Percentiles rank a stretch among this genome's conserved stretches.
Conservation (phyloP, 257 asterid genomes). For the Solanum tarijense region DNA sequence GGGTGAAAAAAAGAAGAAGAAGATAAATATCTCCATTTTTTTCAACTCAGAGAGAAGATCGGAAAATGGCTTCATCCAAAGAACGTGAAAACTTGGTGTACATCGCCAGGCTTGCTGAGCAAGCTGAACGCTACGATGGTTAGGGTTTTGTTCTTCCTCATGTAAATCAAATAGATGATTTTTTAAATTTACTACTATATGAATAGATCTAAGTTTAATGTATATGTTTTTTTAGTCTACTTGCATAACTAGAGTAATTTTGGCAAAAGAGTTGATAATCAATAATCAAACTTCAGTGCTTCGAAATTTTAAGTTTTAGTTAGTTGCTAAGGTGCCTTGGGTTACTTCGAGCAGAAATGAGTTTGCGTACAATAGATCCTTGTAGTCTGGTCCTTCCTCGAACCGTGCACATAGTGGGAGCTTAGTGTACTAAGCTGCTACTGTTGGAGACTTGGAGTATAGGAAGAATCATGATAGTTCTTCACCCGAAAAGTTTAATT, state of each 20-base stretch:
- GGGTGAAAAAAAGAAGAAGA: neutral
- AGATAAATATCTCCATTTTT: neutral
- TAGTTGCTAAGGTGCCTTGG: neutral
- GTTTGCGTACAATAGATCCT: neutral
- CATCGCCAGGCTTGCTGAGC: conserved; percentile 49
- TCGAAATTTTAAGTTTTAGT: neutral
- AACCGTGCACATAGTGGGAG: neutral
- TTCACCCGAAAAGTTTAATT: neutral
- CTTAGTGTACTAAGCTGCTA: neutral
- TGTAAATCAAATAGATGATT: neutral
- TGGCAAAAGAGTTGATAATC: neutral
- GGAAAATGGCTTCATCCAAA: conserved; percentile 29
- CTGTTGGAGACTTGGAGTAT: neutral
- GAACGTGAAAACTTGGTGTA: conserved; percentile 47
- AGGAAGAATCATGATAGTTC: neutral
- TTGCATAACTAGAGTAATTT: neutral
- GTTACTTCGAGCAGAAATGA: neutral
- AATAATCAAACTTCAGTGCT: neutral
- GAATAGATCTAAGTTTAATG: conserved; percentile 13
- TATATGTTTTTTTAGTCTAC: neutral
- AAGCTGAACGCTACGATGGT: conserved; percentile 55
- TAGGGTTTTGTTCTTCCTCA: conserved; percentile 3
- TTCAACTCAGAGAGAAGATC: conserved; percentile 6
- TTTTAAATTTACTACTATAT: neutral
- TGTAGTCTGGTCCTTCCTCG: neutral